Base-by-base conservation (phyloP, 2,329 filamentous ascomycete species). In the Diaporthe ampelina region DNA sequence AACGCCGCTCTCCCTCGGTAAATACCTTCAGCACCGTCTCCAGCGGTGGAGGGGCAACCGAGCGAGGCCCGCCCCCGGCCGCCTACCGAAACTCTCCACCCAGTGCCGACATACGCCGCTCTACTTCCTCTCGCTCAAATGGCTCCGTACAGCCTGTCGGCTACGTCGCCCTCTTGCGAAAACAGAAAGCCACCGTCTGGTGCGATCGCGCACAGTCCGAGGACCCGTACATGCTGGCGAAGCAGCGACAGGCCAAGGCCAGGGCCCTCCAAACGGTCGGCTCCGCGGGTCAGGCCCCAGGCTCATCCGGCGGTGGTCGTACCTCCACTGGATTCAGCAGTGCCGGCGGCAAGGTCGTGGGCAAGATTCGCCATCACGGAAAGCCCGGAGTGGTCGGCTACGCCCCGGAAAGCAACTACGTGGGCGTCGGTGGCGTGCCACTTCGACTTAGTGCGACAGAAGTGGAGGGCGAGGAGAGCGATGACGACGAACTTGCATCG, bases 161-260 rank as follows among this genome's bases (percentile, higher is more conserved):
- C 77, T 99, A 99, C 83, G 97, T 99, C 69, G 95, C 97, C 48
- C 89, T 98, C n/a, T 93, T 99, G 85, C 92, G 97, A 76, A 96
- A 95, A 82, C 97, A 99, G 84, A 98, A 98, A 83, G 97, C 95
- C 43, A 99, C 97, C 0, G 97, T 99, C 6, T 99, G 97, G 97
- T 98, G 95, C 86, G 97, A 98, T 81, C 93, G 95, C 71, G 91
- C 96, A 13, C 97, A 99, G 82, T 92, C 94, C 76, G 95, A 98
- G 83, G 97, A 99, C 82, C 94, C 96, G 0, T 90, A 95, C 68
- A 86, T 97, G 73, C 86, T 93, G 5, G 95, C 95, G 37, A 93
- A 95, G 80, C 95, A 97, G 82, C 91, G 94, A 74, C 93, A 94
- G 50, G 97, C 95, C 74, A 97, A 97, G 86, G 92, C 94, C 86